Base-by-base conservation (phyloP, 306 rosid genomes). In the Vicia sativa region DNA sequence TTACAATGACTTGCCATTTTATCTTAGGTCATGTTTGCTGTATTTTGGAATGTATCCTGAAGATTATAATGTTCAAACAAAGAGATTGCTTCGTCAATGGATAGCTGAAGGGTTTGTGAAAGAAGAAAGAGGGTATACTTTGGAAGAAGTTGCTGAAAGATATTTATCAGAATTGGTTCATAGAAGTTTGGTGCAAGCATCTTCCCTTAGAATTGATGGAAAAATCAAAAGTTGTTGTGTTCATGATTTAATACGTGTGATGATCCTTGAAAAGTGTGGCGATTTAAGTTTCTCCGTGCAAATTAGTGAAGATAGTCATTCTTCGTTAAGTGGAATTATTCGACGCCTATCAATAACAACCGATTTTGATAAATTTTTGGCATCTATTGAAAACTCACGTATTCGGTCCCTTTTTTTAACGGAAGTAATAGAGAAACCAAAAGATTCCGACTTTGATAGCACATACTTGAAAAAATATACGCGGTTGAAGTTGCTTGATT, bases 161-260 rank as follows among this genome's bases (percentile, higher is more conserved):
- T 59, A 67, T 68, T 67, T 75, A 42, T 6, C 6, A 35, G 74
- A 59, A 7, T 54, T 75, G 43, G 59, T 68, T 28, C 7, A n/a
- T 18, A 60, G 65, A 60, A 48, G 48, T 29, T 15, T 75, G 49
- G 74, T 75, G 52, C 57, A 76, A 56, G 41, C 13, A 56, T 31
- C 35, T 29, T 28, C 23, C 3, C 3, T n/a, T 6, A 13, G 21
- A 3, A 7, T 11, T 54, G 61, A 56, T n/a, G 62, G 23, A 13
- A 56, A 13, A 29, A 18, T 8, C 2, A 28, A n/a, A 29, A 3
- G 41, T 29, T 56, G 62, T 8, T 12, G 42, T 29, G 62, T 56
- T 28, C 62, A 56, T 29, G 41, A 56, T 29, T 18, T 56, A 29
- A 5, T 56, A 28, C 62, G 4, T 29, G 42, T 0, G 2, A 11